phyloP scores from a whole-genome alignment of 2,329 filamentous ascomycete species.

The Talaromyces sp. region DNA sequence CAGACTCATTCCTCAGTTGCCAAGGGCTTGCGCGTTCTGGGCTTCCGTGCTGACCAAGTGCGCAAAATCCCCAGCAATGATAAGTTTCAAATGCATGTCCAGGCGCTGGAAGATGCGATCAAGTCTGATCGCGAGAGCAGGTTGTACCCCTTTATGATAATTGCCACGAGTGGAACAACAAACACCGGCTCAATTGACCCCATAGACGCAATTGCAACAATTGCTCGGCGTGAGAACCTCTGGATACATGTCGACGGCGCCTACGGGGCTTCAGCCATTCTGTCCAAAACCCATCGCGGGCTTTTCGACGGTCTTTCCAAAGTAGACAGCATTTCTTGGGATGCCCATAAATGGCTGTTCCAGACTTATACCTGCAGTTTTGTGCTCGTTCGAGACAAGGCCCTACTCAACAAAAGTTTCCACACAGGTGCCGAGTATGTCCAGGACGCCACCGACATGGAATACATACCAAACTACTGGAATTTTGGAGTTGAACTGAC shows the following conservation, averaged over 20 bases:
- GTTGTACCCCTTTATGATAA: slow-evolving; percentile 12
- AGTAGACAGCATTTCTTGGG: slow-evolving; percentile 21
- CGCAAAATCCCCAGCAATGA: slow-evolving; percentile 11
- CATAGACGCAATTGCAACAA: slow-evolving; percentile 8
- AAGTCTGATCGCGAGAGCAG: slow-evolving; percentile 7
- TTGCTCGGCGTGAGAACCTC: slow-evolving; percentile 10
- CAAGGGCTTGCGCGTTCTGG: slow-evolving; percentile 13
- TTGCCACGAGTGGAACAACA: slow-evolving; percentile 17
- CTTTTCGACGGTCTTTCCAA: slow-evolving; percentile 11
- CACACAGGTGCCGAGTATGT: slow-evolving; percentile 9
- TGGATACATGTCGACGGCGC: slow-evolving; percentile 22
- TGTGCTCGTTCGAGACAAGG: slow-evolving; percentile 13
- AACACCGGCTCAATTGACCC: slow-evolving; percentile 18
- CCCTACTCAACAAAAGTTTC: slow-evolving; percentile 13
- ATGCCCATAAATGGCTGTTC: slow-evolving; percentile 22
- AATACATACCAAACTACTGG: slow-evolving; percentile 14
- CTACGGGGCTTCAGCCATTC: slow-evolving; percentile 15
- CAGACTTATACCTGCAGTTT: slow-evolving; percentile 22
- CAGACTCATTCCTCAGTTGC: slow-evolving; percentile 15
- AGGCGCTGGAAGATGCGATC: background rate
- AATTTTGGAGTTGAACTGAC: slow-evolving; percentile 18
- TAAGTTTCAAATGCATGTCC: slow-evolving; percentile 4
- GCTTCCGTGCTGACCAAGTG: slow-evolving; percentile 14
- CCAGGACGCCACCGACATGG: slow-evolving; percentile 5
- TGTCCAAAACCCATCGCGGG: slow-evolving; percentile 11